Evolutionary conservation across 176 grass and related monocot genomes (phyloP), one percentile per base, ranked within the genome.

Genomic region (Pontederia crassipes): DNA sequence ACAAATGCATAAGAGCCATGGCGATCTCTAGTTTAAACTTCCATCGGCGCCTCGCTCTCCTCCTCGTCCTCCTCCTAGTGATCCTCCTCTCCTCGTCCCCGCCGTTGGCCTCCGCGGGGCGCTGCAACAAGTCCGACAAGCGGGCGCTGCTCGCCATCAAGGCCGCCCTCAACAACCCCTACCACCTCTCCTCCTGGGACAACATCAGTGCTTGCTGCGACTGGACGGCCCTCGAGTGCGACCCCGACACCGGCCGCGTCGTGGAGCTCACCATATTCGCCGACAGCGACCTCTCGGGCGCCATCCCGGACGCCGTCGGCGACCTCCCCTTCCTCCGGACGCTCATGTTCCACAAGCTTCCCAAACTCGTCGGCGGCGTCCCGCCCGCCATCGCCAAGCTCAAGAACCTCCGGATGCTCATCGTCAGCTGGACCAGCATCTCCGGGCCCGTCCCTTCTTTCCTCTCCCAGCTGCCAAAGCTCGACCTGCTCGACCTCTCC

Each of bases 141-240:
- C 52, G 53, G 9, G 76, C 80, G 11, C 69, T 86, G 0, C 61
- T 91, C 2, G 80, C 83, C 60, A 55, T 91, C 56, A 80, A 78
- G 7, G 20, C 61, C 0, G 77, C 80, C 6, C 40, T 92, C 4
- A 69, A 77, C 54, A 2, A 2, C 29, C 2, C 29, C 29, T 35
- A 84, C 80, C 54, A 81, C 57, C 81, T 83, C 48, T 35, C 58
- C 1, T 86, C 88, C 0, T 92, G 80, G 88, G 75, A 64, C 10
- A 70, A 55, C 68, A 9, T 10, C 13, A 4, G 4, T 4, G 40
- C 7, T 79, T 29, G 83, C 70, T 86, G 83, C 62, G 77, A 72
- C n/a, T 86, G 83, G 88, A 81, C 72, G 28, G 77, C 27, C n/a
- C 27, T 92, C 9, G 70, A 78, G 8, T 92, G 88, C 49, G 77